These are phyloP conservation scores for Geotrichum citri-aurantii DNA, from an alignment of 1,139 yeast genomes.

Conservation along the genomic window DNA sequence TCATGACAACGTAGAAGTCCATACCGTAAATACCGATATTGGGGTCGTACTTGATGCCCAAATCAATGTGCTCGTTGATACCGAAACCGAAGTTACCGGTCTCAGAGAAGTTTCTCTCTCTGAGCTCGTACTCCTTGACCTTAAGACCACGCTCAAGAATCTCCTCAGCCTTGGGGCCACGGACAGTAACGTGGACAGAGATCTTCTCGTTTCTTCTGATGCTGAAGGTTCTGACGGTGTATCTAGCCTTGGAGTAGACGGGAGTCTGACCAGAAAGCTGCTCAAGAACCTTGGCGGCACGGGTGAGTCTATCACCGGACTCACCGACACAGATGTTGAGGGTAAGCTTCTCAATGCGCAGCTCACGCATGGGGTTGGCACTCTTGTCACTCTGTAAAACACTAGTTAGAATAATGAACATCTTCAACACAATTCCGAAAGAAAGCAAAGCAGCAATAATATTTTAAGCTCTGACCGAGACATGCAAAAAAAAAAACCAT, in stretches of 20 bases:
- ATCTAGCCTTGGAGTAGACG: constrained; percentile 99
- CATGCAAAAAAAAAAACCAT: background rate
- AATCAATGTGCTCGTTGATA: constrained; percentile 98
- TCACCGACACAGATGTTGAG: constrained; percentile 99
- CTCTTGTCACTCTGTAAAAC: constrained; percentile 35
- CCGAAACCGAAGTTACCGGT: constrained; percentile 99
- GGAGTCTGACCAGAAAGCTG: constrained; percentile 99
- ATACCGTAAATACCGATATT: constrained; percentile 99
- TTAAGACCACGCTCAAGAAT: constrained; percentile 99
- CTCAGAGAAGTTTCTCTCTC: constrained; percentile 88
- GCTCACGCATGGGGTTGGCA: constrained; percentile 90
- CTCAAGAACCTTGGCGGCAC: constrained; percentile 99
- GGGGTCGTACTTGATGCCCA: constrained; percentile 99
- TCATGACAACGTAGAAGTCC: constrained; percentile 99
- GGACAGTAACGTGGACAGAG: constrained; percentile 97
- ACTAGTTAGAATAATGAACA: background rate
- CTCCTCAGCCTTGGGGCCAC: constrained; percentile 99
- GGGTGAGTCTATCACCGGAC: constrained; percentile 99
- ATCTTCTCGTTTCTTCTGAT: constrained; percentile 99
- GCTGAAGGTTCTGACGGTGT: constrained; percentile 99
- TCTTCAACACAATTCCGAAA: background rate
- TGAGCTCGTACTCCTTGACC: constrained; percentile 99
- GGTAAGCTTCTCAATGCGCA: constrained; percentile 98
- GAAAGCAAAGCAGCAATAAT: background rate
- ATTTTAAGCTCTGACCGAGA: background rate